These are phyloP conservation scores for Tetrahymena elliotti DNA, from an alignment of 73 alveolate species.

Conservation along the genomic window DNA sequence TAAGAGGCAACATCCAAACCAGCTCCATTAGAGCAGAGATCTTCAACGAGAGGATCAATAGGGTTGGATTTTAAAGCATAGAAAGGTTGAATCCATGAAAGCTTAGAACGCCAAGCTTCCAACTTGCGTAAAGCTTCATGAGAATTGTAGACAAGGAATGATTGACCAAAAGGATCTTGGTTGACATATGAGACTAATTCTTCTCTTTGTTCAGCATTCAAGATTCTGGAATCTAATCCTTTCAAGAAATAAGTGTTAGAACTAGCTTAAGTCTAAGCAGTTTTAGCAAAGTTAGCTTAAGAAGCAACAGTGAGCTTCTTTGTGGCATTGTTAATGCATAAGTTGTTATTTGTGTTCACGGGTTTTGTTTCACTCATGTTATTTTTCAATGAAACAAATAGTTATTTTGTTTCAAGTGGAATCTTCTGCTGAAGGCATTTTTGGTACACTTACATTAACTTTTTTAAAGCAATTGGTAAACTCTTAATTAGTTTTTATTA, in stretches of 20 bases:
- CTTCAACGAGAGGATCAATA: slow-evolving; percentile 22
- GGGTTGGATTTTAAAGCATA: slow-evolving; percentile 41
- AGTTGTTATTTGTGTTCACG: not conserved
- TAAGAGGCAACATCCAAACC: slow-evolving; percentile 40
- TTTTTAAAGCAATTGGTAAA: not conserved
- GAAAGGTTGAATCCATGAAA: slow-evolving; percentile 32
- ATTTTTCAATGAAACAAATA: not conserved
- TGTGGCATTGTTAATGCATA: not conserved
- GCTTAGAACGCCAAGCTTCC: not conserved
- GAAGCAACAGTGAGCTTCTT: not conserved
- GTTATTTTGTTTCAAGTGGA: not conserved
- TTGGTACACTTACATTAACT: not conserved
- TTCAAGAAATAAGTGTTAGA: not conserved
- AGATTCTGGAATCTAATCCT: not conserved
- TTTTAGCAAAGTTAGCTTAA: not conserved
- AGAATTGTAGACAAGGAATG: slow-evolving; percentile 23
- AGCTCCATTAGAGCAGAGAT: slow-evolving; percentile 21
- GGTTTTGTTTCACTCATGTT: not conserved
- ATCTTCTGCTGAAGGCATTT: not conserved
- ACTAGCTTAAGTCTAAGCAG: not conserved
- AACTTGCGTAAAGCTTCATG: slow-evolving; percentile 3
- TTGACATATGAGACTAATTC: slow-evolving; percentile 23
- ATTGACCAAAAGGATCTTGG: slow-evolving; percentile 16
- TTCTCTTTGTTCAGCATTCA: not conserved
- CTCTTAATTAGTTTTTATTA: not conserved